These are phyloP conservation scores for Draba incana DNA, from an alignment of 345 rosid genomes.

Conservation along the genomic window DNA sequence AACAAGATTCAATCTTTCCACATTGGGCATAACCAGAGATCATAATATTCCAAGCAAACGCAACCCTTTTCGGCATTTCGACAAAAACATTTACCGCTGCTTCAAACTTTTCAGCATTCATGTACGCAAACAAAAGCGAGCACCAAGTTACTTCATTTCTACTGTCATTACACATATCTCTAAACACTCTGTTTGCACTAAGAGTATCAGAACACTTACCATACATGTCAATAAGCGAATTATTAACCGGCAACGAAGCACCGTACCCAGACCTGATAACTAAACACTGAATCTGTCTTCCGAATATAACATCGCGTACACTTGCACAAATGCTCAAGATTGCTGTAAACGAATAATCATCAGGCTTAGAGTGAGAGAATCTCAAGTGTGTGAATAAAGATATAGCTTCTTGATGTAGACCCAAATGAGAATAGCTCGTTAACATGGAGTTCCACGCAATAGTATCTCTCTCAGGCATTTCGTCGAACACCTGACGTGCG, in stretches of 20 bases:
- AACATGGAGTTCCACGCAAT: constrained; percentile 84
- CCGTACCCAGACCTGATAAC: constrained; percentile 51
- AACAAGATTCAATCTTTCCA: constrained; percentile 59
- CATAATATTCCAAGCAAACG: constrained; percentile 79
- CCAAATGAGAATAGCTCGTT: constrained; percentile 61
- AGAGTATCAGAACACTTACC: constrained; percentile 65
- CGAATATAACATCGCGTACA: constrained; percentile 45
- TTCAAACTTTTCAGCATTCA: constrained; percentile 48
- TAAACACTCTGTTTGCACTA: constrained; percentile 61
- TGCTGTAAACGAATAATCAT: constrained; percentile 69
- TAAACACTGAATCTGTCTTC: constrained; percentile 55
- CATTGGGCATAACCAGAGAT: constrained; percentile 58
- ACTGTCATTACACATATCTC: constrained; percentile 42
- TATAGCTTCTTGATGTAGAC: constrained; percentile 57
- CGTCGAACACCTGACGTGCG: constrained; percentile 75
- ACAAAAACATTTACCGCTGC: constrained; percentile 50
- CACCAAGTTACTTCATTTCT: constrained; percentile 85
- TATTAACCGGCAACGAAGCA: constrained; percentile 54
- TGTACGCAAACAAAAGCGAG: constrained; percentile 69
- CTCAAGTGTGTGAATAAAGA: constrained; percentile 56
- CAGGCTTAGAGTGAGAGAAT: constrained; percentile 45
- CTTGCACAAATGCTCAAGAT: constrained; percentile 59
- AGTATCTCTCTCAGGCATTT: constrained; percentile 57
- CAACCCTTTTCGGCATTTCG: constrained; percentile 56
- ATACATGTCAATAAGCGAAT: constrained; percentile 75